Percentiles rank a stretch among this genome's conserved stretches.
Evolutionary conservation across 2,329 filamentous ascomycete genomes (phyloP).

Genomic region (Cadophora sp.): DNA sequence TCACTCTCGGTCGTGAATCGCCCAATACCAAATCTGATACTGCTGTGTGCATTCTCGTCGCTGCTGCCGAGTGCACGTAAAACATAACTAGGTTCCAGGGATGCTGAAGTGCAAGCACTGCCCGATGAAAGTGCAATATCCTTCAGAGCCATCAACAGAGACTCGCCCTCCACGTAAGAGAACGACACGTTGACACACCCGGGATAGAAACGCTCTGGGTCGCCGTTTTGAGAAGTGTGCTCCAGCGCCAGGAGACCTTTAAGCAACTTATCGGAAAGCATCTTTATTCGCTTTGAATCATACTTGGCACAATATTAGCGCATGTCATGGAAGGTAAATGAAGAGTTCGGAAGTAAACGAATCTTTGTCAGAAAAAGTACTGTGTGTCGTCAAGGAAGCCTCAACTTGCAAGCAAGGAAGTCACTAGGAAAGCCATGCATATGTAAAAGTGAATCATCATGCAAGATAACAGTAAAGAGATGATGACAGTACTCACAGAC

Average conservation of each 20-base stretch:
- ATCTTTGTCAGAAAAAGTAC: slow-evolving; percentile 42
- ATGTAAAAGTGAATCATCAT: slow-evolving; percentile 85
- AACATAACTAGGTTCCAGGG: slow-evolving; percentile 95
- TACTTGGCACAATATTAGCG: slow-evolving; percentile 67
- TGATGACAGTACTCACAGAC: slow-evolving; percentile 66
- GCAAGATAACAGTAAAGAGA: slow-evolving; percentile 30
- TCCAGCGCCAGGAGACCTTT: slow-evolving; percentile 87
- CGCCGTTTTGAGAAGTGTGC: slow-evolving; percentile 91
- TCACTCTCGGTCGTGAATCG: slow-evolving; percentile 94
- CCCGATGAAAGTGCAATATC: slow-evolving; percentile 97
- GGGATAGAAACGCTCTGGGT: slow-evolving; percentile 83
- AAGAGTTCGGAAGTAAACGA: slow-evolving; percentile 37
- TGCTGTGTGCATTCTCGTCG: slow-evolving; percentile 96
- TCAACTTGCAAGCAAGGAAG: slow-evolving; percentile 49
- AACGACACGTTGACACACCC: slow-evolving; percentile 99
- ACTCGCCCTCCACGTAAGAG: slow-evolving; percentile 97
- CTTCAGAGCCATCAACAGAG: slow-evolving; percentile 96
- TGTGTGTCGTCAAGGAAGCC: slow-evolving; percentile 44
- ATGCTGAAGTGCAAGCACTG: slow-evolving; percentile 96
- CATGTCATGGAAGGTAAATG: slow-evolving; percentile 10
- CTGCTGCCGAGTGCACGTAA: slow-evolving; percentile 93
- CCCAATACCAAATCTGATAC: slow-evolving; percentile 96
- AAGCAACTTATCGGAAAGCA: slow-evolving; percentile 82
- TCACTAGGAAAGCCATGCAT: slow-evolving; percentile 92
- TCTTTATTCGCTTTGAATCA: slow-evolving; percentile 83